Evolutionary conservation across 371 early-diverging fungal species (phyloP).

Genomic region (Rhizopus microsporus): DNA sequence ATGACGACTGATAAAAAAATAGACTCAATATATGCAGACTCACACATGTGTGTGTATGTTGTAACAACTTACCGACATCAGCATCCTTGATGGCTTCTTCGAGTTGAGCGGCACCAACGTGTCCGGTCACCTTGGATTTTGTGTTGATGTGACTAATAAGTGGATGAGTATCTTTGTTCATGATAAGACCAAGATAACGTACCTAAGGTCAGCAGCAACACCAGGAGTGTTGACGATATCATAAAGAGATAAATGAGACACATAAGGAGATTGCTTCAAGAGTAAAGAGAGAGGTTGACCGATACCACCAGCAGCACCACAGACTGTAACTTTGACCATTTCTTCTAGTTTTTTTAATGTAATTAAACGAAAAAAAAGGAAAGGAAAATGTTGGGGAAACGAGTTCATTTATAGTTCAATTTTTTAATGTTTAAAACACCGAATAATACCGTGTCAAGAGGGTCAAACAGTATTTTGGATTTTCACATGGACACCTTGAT

Average conservation of each 20-base stretch:
- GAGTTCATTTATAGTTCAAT: slow-evolving; percentile 10
- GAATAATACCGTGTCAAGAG: background rate
- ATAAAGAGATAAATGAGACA: slow-evolving; percentile 69
- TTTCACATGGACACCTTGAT: too few species aligned
- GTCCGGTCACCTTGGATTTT: slow-evolving; percentile 63
- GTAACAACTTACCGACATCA: slow-evolving; percentile 37
- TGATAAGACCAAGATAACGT: background rate
- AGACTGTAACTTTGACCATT: slow-evolving; percentile 77
- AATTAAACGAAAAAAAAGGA: slow-evolving; percentile 22
- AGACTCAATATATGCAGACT: too few species aligned
- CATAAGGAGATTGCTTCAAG: slow-evolving; percentile 71
- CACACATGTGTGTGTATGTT: background rate
- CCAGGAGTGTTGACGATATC: slow-evolving; percentile 79
- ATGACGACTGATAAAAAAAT: slow-evolving; percentile 73
- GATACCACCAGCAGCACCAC: slow-evolving; percentile 91
- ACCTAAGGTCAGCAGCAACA: slow-evolving; percentile 76
- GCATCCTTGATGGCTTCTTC: slow-evolving; percentile 53
- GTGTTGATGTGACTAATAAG: slow-evolving; percentile 69
- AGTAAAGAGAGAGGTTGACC: slow-evolving; percentile 90
- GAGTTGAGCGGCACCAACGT: slow-evolving; percentile 42
- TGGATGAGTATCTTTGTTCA: background rate
- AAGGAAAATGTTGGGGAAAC: slow-evolving; percentile 20
- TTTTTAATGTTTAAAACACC: slow-evolving; percentile 3
- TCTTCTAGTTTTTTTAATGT: slow-evolving; percentile 9
- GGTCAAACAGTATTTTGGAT: background rate